phyloP scores from a whole-genome alignment of 805 yeast species.

The Sugiyamaella floridensis region DNA sequence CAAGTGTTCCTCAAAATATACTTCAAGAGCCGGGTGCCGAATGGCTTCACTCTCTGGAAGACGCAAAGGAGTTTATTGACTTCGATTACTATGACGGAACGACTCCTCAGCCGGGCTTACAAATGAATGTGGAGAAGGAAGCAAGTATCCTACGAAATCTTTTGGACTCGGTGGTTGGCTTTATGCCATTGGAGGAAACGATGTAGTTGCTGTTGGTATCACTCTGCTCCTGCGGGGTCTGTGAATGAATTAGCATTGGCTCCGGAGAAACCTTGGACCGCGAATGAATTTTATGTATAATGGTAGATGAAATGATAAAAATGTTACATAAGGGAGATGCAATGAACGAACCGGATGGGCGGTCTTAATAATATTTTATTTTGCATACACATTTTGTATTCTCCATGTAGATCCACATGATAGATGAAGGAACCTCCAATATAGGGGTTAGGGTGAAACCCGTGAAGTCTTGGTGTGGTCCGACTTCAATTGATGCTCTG shows the following conservation, averaged over 20 bases:
- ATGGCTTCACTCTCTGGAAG: conserved; percentile 7
- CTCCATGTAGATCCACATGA: no score
- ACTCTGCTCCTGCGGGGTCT: not conserved
- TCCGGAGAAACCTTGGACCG: no score
- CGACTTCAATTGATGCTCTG: not conserved
- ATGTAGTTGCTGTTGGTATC: not conserved
- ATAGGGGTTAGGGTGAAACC: not conserved
- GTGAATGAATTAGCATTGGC: not conserved
- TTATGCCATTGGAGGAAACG: not conserved
- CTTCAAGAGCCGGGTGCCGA: conserved; percentile 10
- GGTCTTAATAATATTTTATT: no score
- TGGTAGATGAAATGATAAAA: no score
- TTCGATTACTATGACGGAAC: not conserved
- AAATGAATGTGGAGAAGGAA: conserved; percentile 6
- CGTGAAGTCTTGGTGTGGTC: not conserved
- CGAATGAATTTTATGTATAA: no score
- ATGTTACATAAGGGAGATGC: no score
- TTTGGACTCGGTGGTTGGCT: not conserved
- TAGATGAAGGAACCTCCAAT: no score
- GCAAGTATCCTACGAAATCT: conserved; percentile 4
- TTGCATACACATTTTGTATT: no score
- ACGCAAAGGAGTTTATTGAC: not conserved
- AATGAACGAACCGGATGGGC: no score
- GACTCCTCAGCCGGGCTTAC: not conserved
- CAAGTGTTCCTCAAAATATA: not conserved